phyloP scores from a whole-genome alignment of 1,139 yeast genomes.

The Hansenula lynferdii region DNA sequence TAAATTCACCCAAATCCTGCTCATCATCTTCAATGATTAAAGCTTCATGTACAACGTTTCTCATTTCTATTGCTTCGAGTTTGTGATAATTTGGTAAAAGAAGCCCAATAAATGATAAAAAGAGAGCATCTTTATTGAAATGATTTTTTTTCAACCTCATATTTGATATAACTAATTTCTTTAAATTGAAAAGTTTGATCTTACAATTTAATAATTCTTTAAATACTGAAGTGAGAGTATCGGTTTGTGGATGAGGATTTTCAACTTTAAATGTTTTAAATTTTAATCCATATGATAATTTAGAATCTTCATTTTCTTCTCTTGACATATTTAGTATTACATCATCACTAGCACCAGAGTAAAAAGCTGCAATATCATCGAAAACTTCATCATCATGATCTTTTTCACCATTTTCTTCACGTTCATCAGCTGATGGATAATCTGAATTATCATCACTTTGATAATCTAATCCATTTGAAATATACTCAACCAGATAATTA shows the following conservation, averaged over 20 bases:
- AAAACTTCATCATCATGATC: conserved; percentile 3
- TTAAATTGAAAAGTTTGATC: not conserved
- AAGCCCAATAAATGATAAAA: not conserved
- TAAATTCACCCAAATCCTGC: no score
- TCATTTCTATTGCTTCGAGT: conserved; percentile 1
- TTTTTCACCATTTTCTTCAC: not conserved
- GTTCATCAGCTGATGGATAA: not conserved
- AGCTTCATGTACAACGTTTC: not conserved
- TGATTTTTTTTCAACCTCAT: not conserved
- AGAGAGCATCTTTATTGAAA: not conserved
- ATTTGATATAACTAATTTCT: not conserved
- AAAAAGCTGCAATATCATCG: conserved; percentile 1
- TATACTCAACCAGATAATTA: no score
- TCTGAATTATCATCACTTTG: not conserved
- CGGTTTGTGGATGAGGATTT: not conserved
- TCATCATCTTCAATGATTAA: not conserved
- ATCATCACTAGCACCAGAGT: not conserved
- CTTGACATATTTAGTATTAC: not conserved
- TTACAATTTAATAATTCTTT: no score
- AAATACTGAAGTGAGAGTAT: not conserved
- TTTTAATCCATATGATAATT: no score
- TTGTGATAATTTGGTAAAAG: not conserved
- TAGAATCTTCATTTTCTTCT: not conserved
- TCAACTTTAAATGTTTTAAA: not conserved
- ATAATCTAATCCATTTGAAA: not conserved